Conservation (phyloP, 805 yeast species). For the Ogataea kodamae region DNA sequence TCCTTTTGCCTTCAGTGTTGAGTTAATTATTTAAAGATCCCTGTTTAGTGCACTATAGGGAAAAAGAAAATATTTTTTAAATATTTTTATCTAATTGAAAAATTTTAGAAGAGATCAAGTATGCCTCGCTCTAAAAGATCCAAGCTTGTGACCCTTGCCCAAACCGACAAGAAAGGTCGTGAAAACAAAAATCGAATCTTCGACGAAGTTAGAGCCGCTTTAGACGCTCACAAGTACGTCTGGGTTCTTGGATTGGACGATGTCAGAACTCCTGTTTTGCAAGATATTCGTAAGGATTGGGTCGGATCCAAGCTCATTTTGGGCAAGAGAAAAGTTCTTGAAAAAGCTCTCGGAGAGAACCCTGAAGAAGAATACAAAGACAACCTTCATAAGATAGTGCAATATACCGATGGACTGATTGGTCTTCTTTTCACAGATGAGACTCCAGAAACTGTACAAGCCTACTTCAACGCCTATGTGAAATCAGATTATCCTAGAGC, state of each 20-base stretch:
- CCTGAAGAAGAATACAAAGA: slow-evolving; percentile 89
- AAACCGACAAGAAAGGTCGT: slow-evolving; percentile 92
- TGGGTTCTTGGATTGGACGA: slow-evolving; percentile 88
- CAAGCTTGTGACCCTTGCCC: slow-evolving; percentile 90
- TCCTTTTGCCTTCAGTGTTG: slow-evolving; percentile 12
- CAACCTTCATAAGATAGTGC: slow-evolving; percentile 67
- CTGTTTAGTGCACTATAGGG: slow-evolving; percentile 17
- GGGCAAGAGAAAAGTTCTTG: slow-evolving; percentile 91
- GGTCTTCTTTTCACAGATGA: slow-evolving; percentile 91
- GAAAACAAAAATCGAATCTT: slow-evolving; percentile 89
- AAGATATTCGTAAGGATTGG: slow-evolving; percentile 92
- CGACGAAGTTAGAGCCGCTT: slow-evolving; percentile 80
- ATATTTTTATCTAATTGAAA: slow-evolving; percentile 6
- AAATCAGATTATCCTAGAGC: slow-evolving; percentile 88
- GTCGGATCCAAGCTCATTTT: slow-evolving; percentile 80
- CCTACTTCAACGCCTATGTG: slow-evolving; percentile 76
- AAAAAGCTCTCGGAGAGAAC: slow-evolving; percentile 85
- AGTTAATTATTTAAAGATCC: slow-evolving; percentile 4
- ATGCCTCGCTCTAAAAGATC: slow-evolving; percentile 99
- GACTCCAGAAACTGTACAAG: slow-evolving; percentile 78
- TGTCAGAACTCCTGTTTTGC: slow-evolving; percentile 93
- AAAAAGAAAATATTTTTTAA: slow-evolving; percentile 12
- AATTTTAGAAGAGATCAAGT: slow-evolving; percentile 17
- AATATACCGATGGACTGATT: slow-evolving; percentile 67
- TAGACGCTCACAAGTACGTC: slow-evolving; percentile 71